phyloP scores from a whole-genome alignment of 1,284 basidiomycete genomes.

The Bjerkandera adusta region DNA sequence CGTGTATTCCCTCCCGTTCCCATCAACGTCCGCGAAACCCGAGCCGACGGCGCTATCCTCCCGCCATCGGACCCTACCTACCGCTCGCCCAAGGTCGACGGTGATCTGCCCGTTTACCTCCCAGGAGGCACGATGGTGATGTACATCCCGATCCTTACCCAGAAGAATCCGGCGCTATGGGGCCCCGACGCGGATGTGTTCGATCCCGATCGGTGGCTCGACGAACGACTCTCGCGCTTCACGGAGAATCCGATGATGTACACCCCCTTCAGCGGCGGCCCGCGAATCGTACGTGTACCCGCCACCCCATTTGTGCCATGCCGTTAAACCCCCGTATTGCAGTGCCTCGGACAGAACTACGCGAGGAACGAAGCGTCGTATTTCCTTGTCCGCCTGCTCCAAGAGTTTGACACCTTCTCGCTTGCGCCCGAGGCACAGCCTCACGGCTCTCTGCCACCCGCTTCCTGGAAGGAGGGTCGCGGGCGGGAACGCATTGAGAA shows the following conservation, averaged over 20 bases:
- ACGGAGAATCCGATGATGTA: slow-evolving; percentile 64
- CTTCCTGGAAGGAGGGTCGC: slow-evolving; percentile 51
- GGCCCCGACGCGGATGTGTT: slow-evolving; percentile 67
- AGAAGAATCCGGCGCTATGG: slow-evolving; percentile 62
- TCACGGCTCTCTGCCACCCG: slow-evolving; percentile 52
- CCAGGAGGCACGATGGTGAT: slow-evolving; percentile 55
- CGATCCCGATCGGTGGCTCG: slow-evolving; percentile 69
- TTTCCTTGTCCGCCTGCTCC: slow-evolving; percentile 63
- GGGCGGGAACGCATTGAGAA: slow-evolving; percentile 56
- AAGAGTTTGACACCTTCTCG: slow-evolving; percentile 57
- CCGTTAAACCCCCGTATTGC: slow-evolving; percentile 1
- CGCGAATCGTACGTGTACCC: slow-evolving; percentile 41
- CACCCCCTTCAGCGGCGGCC: slow-evolving; percentile 68
- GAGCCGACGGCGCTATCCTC: slow-evolving; percentile 44
- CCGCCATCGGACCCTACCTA: slow-evolving; percentile 44
- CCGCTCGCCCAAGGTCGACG: slow-evolving; percentile 4
- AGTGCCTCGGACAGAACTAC: slow-evolving; percentile 75
- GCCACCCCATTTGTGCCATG: slow-evolving; percentile 6
- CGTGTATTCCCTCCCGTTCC: slow-evolving; percentile 74
- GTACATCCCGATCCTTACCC: slow-evolving; percentile 57
- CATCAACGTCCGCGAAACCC: slow-evolving; percentile 59
- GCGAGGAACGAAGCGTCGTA: slow-evolving; percentile 72
- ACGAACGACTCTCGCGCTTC: slow-evolving; percentile 45
- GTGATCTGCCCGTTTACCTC: slow-evolving; percentile 54
- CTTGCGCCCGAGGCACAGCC: slow-evolving; percentile 64